phyloP scores from a whole-genome alignment of 2,329 filamentous ascomycete genomes.

The Scedosporium dehoogii region DNA sequence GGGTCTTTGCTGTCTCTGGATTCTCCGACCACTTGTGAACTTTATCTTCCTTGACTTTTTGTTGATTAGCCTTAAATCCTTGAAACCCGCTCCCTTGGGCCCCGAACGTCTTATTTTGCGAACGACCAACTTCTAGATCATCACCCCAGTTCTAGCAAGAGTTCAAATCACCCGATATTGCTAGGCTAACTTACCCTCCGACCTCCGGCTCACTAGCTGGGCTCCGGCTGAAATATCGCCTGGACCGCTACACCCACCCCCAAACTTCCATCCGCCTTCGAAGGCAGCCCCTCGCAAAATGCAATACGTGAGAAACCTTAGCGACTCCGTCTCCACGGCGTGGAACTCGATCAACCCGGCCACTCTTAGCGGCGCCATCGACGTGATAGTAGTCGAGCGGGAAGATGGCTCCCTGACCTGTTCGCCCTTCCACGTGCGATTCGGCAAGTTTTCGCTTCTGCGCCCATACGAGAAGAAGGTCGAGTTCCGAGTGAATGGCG shows the following conservation, averaged over 20 bases:
- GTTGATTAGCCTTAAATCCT: too few species aligned
- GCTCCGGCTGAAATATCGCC: not conserved
- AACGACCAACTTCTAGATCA: too few species aligned
- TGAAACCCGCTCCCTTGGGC: too few species aligned
- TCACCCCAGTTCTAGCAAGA: too few species aligned
- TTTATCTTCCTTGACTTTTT: too few species aligned
- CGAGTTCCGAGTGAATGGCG: constrained; percentile 89
- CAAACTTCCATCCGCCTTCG: not conserved
- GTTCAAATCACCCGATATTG: not conserved
- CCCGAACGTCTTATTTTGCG: too few species aligned
- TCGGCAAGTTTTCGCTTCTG: constrained; percentile 94
- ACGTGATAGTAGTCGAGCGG: constrained; percentile 96
- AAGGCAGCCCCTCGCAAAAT: constrained; percentile 39
- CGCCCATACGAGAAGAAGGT: constrained; percentile 98
- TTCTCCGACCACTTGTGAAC: too few species aligned
- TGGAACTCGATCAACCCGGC: constrained; percentile 99
- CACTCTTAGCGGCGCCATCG: constrained; percentile 93
- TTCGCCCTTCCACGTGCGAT: constrained; percentile 96
- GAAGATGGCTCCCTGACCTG: constrained; percentile 84
- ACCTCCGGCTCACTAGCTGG: not conserved
- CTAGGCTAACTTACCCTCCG: not conserved
- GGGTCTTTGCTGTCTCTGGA: too few species aligned
- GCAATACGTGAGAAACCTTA: constrained; percentile 97
- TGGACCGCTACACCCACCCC: not conserved
- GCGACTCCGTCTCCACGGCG: constrained; percentile 91